Evolutionary conservation across 2,329 filamentous ascomycete species (phyloP), one percentile per base, ranked within the genome.

Genomic region (Graphilbum fragrans): DNA sequence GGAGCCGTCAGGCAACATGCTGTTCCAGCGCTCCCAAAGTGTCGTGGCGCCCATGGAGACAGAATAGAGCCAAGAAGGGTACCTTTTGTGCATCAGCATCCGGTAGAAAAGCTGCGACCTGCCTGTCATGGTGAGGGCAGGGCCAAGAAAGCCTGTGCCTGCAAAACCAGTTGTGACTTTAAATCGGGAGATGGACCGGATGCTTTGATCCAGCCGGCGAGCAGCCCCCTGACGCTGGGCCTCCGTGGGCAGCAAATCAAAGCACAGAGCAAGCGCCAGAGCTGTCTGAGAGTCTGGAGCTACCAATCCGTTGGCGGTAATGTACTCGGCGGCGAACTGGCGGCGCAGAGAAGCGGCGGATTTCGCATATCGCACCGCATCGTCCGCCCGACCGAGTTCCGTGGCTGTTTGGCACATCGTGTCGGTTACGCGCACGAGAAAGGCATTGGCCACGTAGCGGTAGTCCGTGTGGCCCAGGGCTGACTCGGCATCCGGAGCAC

Each of bases 21-120:
- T 55, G 41, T 65, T 59, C 61, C 61, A 64, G 11, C 62, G 55
- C 50, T 65, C 62, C 61, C 61, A 65, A 11, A 58, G 53, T 1
- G 59, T 63, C 2, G 61, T 64, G 5, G 55, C 59, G 16, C 56
- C 57, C 58, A 61, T 61, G 8, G 49, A 54, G 19, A 64, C 52
- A 4, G 54, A 57, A 41, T 62, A 63, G n/a, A 65, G 51, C 58
- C 59, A 64, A 2, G 52, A 55, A 2, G 58, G 58, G 10, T 51
- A 52, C 17, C 45, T 39, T 3, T 50, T 53, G 37, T 58, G 50
- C 9, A 56, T 45, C 3, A 62, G 49, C 55, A 62, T 61, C 23
- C 54, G 53, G 41, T 61, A 61, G 33, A 37, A 37, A 11, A 38
- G 18, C 22, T 39, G 32, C 20, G 20, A 27, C 31, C 17, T 25